Conservation (phyloP, 2,329 filamentous ascomycete genomes). For the Penicillium oxalicum region DNA sequence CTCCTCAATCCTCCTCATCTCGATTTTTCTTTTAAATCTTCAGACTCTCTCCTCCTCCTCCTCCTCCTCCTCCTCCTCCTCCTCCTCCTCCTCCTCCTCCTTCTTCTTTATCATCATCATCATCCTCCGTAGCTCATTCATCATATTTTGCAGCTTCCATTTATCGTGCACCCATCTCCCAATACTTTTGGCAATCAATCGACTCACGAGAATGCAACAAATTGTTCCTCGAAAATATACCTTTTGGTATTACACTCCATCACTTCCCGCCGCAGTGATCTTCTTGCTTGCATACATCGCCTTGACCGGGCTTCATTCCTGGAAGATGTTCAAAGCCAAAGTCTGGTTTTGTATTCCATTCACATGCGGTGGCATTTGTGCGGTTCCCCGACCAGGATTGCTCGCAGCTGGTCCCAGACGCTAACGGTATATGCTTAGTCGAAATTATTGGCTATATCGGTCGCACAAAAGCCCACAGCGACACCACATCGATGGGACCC, state of each 20-base stretch:
- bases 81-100: too few species aligned
- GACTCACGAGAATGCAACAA: slow-evolving; percentile 1
- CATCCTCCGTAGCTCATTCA: too few species aligned
- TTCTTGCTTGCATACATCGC: slow-evolving; percentile 11
- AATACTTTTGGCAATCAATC: too few species aligned
- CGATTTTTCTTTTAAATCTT: too few species aligned
- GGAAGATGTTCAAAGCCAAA: slow-evolving; percentile 9
- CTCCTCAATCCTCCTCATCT: too few species aligned
- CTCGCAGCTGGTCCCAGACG: too few species aligned
- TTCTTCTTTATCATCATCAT: too few species aligned
- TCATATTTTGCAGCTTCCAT: too few species aligned
- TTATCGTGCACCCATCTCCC: too few species aligned
- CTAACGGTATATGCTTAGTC: neutral
- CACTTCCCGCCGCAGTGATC: slow-evolving; percentile 10
- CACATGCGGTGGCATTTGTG: slow-evolving; percentile 11
- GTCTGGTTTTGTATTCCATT: slow-evolving; percentile 14
- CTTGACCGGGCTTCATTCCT: slow-evolving; percentile 8
- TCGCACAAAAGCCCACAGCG: neutral
- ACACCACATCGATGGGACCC: slow-evolving; percentile 14
- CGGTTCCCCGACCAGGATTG: neutral
- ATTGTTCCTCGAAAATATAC: slow-evolving; percentile 6
- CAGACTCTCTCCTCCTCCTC: too few species aligned
- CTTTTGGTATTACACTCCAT: slow-evolving; percentile 12
- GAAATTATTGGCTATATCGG: neutral
- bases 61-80: too few species aligned